Evolutionary conservation across 2,329 filamentous ascomycete species (phyloP), one percentile per base, ranked within the genome.

Genomic region (Periglandula ipomoeae): DNA sequence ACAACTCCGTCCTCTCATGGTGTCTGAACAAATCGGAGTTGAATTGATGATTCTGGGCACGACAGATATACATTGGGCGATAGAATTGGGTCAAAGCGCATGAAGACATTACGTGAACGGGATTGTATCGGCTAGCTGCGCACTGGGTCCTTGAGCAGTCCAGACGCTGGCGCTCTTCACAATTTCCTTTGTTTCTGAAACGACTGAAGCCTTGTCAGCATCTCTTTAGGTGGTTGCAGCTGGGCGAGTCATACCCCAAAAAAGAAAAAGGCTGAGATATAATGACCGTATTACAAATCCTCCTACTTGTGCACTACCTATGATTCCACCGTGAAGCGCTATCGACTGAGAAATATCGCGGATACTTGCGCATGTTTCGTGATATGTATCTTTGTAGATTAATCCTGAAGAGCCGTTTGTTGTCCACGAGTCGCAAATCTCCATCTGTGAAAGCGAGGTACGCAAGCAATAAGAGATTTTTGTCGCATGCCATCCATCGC

Each of bases 81-180:
- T 64, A 63, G 64, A 61, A 35, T 44, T 65, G 65, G 66, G 67
- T 70, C 63, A 62, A 68, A 66, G 61, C 61, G 56, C 56, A 57
- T 59, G 64, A 63, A 61, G 62, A 61, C 60, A 64, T 59, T 69
- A 69, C 70, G 67, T 72, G 67, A 69, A 69, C 62, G 61, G 62
- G 60, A 61, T 65, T 67, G 65, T 69, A 67, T 68, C 59, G 61
- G 62, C 69, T 70, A 65, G 62, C 61, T 61, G 62, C 60, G 58
- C 57, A 54, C 56, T 59, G 55, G 59, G 59, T 57, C 61, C 56
- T 53, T 54, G 51, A 53, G 57, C 54, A 53, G 53, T 54, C 55
- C 52, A 40, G 45, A 46, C 47, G 47, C 47, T 44, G 44, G 49
- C 47, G 45, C 53, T 50, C 23, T 48, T 27, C 50, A 46, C 55